Conservation (phyloP, 139 green algal genomes). For the Tetraselmis striata region DNA sequence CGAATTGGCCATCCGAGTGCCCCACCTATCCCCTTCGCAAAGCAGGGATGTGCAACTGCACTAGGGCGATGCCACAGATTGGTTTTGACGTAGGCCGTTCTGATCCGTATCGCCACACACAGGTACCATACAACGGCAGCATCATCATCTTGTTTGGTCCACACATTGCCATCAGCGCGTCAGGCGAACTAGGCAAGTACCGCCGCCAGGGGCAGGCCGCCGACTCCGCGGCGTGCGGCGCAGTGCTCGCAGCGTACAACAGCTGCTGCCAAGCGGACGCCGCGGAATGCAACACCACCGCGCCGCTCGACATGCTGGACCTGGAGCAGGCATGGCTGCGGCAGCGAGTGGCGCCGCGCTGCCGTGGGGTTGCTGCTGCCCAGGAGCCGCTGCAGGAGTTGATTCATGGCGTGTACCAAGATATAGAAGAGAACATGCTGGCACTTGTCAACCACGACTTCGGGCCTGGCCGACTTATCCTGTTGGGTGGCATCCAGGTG, state of each 20-base stretch:
- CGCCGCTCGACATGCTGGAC: neutral
- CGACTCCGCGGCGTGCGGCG: neutral
- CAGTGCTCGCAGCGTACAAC: neutral
- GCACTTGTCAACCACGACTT: neutral
- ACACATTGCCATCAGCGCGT: neutral
- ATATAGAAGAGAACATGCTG: neutral
- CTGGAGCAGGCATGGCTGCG: neutral
- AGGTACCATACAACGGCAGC: neutral
- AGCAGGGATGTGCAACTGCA: no score
- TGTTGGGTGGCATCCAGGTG: neutral
- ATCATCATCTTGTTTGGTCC: neutral
- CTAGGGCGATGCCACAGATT: no score
- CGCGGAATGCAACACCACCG: neutral
- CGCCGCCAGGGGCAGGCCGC: neutral
- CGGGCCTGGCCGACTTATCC: neutral
- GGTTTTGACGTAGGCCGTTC: no score
- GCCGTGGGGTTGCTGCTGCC: neutral
- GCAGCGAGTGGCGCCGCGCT: neutral
- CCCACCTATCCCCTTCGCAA: no score
- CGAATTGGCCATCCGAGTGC: no score
- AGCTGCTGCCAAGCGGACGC: neutral
- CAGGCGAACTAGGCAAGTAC: neutral
- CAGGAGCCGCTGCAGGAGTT: neutral
- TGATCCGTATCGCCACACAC: no score
- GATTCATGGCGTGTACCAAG: neutral